phyloP scores from a whole-genome alignment of 768 basidiomycete species.

The Hebeloma cylindrosporum region DNA sequence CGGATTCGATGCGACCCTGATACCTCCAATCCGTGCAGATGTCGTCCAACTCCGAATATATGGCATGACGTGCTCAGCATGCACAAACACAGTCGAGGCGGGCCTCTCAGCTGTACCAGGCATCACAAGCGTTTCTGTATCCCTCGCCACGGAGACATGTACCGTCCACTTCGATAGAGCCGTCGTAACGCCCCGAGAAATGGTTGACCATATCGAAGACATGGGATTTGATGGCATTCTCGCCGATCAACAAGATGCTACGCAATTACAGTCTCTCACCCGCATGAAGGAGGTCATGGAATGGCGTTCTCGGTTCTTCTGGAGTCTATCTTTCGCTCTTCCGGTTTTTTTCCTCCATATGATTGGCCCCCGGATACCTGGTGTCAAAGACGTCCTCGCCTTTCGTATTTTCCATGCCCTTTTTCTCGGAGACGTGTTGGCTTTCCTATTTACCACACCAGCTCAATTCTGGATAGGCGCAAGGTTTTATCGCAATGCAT shows the following conservation, averaged over 20 bases:
- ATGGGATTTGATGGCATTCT: slow-evolving; percentile 91
- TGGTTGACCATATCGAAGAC: slow-evolving; percentile 85
- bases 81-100: slow-evolving; percentile 73
- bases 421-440: slow-evolving; percentile 79
- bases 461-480: slow-evolving; percentile 90
- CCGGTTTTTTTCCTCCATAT: slow-evolving; percentile 95
- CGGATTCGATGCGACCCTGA: slow-evolving; percentile 84
- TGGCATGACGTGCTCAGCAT: slow-evolving; percentile 90
- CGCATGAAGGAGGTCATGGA: slow-evolving; percentile 90
- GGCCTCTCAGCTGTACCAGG: slow-evolving; percentile 72
- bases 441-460: slow-evolving; percentile 79
- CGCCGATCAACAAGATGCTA: slow-evolving; percentile 74
- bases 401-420: slow-evolving; percentile 61
- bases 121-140: slow-evolving; percentile 67
- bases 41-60: slow-evolving; percentile 76
- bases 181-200: slow-evolving; percentile 76
- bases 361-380: slow-evolving; percentile 70
- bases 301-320: slow-evolving; percentile 79
- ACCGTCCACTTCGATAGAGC: slow-evolving; percentile 74
- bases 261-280: slow-evolving; percentile 82
- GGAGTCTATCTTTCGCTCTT: slow-evolving; percentile 74
- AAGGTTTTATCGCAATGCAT: slow-evolving; percentile 88
- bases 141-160: slow-evolving; percentile 74
- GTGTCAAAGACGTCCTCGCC: slow-evolving; percentile 53
- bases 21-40: slow-evolving; percentile 66